Evolutionary conservation across 345 rosid genomes (phyloP), one percentile per base, ranked within the genome.

Genomic region (Lenwebbia sp.): DNA sequence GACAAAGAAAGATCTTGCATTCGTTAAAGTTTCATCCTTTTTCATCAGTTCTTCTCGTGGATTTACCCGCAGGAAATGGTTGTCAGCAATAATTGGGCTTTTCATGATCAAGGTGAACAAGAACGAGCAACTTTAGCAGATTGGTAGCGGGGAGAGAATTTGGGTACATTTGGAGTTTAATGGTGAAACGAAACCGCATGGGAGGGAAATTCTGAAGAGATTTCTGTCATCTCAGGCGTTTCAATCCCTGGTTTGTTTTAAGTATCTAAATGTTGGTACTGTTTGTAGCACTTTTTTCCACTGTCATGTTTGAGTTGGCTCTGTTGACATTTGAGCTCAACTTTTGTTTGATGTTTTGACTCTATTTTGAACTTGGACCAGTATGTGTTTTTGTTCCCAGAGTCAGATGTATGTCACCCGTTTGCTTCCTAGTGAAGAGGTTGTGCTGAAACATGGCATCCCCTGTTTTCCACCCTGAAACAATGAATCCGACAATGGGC

Each of bases 191-290:
- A 83, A 83, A 83, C 56, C 62, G 23, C 84, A 54, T 56, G 86
- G 90, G 91, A 89, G 89, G 90, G 90, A 88, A 85, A 90, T 90
- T 91, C 89, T 89, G 82, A 62, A 88, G 54, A 53, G 62, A 47
- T 82, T 47, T 83, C 33, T 44, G 37, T 52, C 40, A 83, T 62
- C 86, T 92, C 93, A 90, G 93, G 94, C 88, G 62, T 89, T 88
- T 85, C 86, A 14, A 84, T 89, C 91, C 94, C 91, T 47, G 90
- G 90, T 86, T 88, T 88, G 83, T 89, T 90, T 89, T 83, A 65
- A 57, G 85, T 56, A 83, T 53, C 47, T 89, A 85, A 88, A 84
- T 83, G 86, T 82, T 51, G 83, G 82, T 86, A 78, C 86, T 83
- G 86, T 83, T 85, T 89, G 51, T 84, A 57, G 49, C 30, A 54